Percentiles rank a stretch among this genome's conserved stretches.
phyloP scores from a whole-genome alignment of 2,329 filamentous ascomycete species.

The Venturia nashicola region DNA sequence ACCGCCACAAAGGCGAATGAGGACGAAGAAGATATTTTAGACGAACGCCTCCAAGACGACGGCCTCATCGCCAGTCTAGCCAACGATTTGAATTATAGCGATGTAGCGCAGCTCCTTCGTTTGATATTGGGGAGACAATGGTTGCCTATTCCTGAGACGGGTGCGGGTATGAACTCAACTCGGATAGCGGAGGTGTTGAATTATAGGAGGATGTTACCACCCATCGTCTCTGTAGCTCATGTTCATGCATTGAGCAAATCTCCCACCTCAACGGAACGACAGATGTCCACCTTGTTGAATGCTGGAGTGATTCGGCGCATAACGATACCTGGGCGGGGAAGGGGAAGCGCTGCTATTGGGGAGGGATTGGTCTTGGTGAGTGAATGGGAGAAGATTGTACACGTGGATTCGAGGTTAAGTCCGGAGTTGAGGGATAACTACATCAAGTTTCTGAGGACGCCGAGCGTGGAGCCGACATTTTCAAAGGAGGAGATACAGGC shows the following conservation, averaged over 20 bases:
- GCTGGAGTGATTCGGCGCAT: conserved; percentile 49
- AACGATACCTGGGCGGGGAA: conserved; percentile 47
- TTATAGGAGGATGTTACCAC: conserved; percentile 46
- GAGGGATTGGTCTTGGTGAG: conserved; percentile 50
- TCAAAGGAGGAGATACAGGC: conserved; percentile 37
- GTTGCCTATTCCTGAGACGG: conserved; percentile 38
- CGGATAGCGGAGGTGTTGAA: conserved; percentile 52
- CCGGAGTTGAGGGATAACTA: conserved; percentile 40
- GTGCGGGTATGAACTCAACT: conserved; percentile 50
- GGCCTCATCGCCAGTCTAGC: conserved; percentile 31
- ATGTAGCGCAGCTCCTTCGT: conserved; percentile 43
- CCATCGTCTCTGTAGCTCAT: conserved; percentile 53
- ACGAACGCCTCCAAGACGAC: conserved; percentile 25
- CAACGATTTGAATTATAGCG: conserved; percentile 43
- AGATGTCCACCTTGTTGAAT: conserved; percentile 48
- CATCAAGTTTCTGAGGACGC: conserved; percentile 34
- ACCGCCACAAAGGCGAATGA: conserved; percentile 7
- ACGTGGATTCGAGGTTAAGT: conserved; percentile 21
- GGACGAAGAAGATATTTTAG: conserved; percentile 21
- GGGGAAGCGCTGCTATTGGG: conserved; percentile 44
- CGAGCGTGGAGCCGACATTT: conserved; percentile 29
- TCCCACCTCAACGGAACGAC: conserved; percentile 54
- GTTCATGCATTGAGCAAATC: conserved; percentile 50
- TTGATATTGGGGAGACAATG: conserved; percentile 20
- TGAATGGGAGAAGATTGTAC: conserved; percentile 38